phyloP scores from a whole-genome alignment of 1,139 yeast species.

The Pichia sp. region DNA sequence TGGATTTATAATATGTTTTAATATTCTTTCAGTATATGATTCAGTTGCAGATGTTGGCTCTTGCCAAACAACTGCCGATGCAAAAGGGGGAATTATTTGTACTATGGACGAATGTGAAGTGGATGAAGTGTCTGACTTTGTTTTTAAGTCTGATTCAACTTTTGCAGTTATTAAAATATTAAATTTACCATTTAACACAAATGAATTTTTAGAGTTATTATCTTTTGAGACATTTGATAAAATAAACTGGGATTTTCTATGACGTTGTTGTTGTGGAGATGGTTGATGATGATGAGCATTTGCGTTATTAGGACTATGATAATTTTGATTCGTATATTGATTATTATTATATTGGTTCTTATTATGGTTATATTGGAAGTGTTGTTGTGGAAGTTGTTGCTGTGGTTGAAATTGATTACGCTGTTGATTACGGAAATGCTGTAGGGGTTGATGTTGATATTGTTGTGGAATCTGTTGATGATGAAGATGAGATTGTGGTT shows the following conservation, averaged over 20 bases:
- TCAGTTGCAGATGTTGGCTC: conserved; percentile 22
- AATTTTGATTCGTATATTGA: not conserved
- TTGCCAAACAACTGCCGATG: not conserved
- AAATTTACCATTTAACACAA: conserved; percentile 43
- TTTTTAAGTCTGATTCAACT: conserved; percentile 33
- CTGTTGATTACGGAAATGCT: conserved; percentile 1
- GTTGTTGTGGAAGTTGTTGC: conserved; percentile 5
- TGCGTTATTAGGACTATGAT: conserved; percentile 1
- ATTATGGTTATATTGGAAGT: conserved; percentile 1
- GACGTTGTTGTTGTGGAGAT: not conserved
- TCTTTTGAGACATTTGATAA: conserved; percentile 38
- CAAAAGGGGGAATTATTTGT: not conserved
- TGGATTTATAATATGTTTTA: not conserved
- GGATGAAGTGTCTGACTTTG: conserved; percentile 49
- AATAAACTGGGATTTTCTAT: conserved; percentile 9
- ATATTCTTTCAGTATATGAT: conserved; percentile 35
- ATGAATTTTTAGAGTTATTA: conserved; percentile 37
- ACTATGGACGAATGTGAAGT: not conserved
- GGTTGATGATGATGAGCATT: not conserved
- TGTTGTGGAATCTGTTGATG: conserved; percentile 13
- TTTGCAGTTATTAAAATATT: conserved; percentile 48
- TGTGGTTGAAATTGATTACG: conserved; percentile 1
- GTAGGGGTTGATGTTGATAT: conserved; percentile 1
- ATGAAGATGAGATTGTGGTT: conserved; percentile 10
- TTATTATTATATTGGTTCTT: not conserved